Evolutionary conservation across 2,329 filamentous ascomycete genomes (phyloP).

Genomic region (Alternaria sp.): DNA sequence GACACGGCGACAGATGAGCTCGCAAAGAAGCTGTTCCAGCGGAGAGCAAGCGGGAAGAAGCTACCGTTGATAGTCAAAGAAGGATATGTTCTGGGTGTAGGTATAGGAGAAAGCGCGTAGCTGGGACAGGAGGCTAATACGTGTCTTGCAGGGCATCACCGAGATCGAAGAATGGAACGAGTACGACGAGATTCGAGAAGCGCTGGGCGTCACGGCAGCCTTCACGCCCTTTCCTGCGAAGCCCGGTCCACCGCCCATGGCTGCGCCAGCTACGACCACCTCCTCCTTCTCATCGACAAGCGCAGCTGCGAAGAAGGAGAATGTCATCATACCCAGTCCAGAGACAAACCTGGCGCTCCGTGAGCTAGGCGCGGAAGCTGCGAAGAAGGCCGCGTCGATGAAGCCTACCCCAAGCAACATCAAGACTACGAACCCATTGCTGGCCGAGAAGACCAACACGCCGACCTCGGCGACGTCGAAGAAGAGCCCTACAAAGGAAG

Average conservation of each 20-base stretch:
- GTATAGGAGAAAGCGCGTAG: constrained; percentile 45
- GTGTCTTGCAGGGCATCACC: constrained; percentile 73
- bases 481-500: constrained; percentile 30
- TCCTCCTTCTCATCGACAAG: constrained; percentile 16
- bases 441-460: constrained; percentile 42
- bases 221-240: constrained; percentile 44
- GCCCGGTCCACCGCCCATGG: constrained; percentile 15
- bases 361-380: constrained; percentile 46
- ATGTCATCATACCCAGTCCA: constrained; percentile 23
- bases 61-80: constrained; percentile 88
- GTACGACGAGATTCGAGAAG: constrained; percentile 90
- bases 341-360: constrained; percentile 47
- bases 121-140: constrained; percentile 5
- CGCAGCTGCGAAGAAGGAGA: constrained; percentile 31
- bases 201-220: constrained; percentile 62
- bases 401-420: constrained; percentile 41
- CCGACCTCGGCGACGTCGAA: constrained; percentile 32
- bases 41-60: constrained; percentile 84
- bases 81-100: constrained; percentile 82
- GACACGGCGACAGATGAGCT: constrained; percentile 91
- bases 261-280: background rate
- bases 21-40: constrained; percentile 86
- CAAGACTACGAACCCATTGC: constrained; percentile 45
- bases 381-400: constrained; percentile 45
- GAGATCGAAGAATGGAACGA: constrained; percentile 99